These are phyloP conservation scores for Fusarium decemcellulare DNA, from an alignment of 2,329 filamentous ascomycete species.

Conservation along the genomic window DNA sequence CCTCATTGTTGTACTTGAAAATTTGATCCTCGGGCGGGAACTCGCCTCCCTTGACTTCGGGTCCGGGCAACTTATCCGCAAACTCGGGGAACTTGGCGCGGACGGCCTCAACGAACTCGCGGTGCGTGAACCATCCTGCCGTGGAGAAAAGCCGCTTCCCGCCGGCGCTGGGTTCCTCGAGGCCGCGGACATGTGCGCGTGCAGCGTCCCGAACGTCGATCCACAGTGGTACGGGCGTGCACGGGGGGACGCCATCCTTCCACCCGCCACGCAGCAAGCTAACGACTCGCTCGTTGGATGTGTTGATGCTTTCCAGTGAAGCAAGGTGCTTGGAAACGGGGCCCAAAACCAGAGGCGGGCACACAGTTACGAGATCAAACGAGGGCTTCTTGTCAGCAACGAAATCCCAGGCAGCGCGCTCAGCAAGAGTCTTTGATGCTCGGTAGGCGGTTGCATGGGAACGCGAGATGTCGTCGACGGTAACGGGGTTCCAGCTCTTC, in stretches of 20 bases:
- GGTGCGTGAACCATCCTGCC: conserved; percentile 63
- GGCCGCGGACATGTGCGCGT: conserved; percentile 65
- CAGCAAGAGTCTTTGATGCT: conserved; percentile 68
- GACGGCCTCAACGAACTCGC: conserved; percentile 59
- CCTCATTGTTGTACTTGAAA: conserved; percentile 71
- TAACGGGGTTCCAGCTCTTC: conserved; percentile 68
- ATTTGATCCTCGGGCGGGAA: conserved; percentile 55
- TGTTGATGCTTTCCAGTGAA: conserved; percentile 64
- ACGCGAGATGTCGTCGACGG: conserved; percentile 58
- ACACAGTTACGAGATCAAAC: conserved; percentile 68
- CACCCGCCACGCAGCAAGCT: conserved; percentile 65
- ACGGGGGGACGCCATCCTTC: conserved; percentile 59
- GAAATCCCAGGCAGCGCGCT: conserved; percentile 69
- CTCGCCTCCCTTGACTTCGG: conserved; percentile 61
- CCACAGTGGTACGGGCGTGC: conserved; percentile 61
- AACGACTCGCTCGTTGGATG: conserved; percentile 67
- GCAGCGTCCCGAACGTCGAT: conserved; percentile 72
- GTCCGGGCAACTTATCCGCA: conserved; percentile 60
- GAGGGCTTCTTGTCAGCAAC: conserved; percentile 57
- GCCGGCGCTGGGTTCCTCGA: conserved; percentile 63
- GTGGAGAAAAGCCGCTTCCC: conserved; percentile 67
- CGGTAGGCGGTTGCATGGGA: conserved; percentile 63
- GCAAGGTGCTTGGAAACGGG: conserved; percentile 65
- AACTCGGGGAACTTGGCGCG: conserved; percentile 66
- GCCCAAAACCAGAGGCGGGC: conserved; percentile 69